phyloP scores from a whole-genome alignment of 2,329 filamentous ascomycete genomes.

The Aschersonia sp. region DNA sequence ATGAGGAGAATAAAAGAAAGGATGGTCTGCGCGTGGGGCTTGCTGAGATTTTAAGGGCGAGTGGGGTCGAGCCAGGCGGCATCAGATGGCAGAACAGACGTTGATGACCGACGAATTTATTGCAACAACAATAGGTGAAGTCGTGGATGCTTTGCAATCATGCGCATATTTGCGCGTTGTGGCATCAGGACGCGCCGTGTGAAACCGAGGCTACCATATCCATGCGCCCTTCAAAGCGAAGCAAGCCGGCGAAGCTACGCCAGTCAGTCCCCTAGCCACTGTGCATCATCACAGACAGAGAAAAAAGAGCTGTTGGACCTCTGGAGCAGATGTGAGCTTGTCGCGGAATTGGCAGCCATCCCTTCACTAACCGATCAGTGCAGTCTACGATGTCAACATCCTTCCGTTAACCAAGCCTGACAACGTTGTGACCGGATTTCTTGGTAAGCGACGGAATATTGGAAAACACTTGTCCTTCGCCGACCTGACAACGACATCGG shows the following conservation, averaged over 20 bases:
- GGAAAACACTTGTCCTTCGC: conserved; percentile 60
- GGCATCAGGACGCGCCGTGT: background rate
- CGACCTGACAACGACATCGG: conserved; percentile 27
- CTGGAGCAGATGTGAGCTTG: conserved; percentile 17
- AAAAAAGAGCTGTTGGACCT: conserved; percentile 11
- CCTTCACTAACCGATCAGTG: background rate
- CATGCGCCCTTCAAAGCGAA: background rate
- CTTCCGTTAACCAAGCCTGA: conserved; percentile 4
- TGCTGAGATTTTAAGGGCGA: conserved; percentile 21
- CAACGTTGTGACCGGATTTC: conserved; percentile 39
- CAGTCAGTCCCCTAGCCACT: background rate
- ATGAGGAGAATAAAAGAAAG: conserved; percentile 42
- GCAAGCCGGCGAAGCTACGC: background rate
- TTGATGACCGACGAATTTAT: background rate
- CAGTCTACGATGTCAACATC: conserved; percentile 14
- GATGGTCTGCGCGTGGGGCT: conserved; percentile 9
- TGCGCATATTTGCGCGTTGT: conserved; percentile 5
- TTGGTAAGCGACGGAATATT: conserved; percentile 53
- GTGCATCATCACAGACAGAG: background rate
- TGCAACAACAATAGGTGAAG: background rate
- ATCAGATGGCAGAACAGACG: conserved; percentile 2
- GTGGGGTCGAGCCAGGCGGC: conserved; percentile 2
- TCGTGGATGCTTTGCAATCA: background rate
- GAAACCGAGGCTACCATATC: background rate
- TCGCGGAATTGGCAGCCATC: background rate